A percentile compares a stretch with the other conserved stretches of the same genome.
These are phyloP conservation scores for Trichoderma pleuroti DNA, from an alignment of 2,329 filamentous ascomycete species.

Conservation along the genomic window DNA sequence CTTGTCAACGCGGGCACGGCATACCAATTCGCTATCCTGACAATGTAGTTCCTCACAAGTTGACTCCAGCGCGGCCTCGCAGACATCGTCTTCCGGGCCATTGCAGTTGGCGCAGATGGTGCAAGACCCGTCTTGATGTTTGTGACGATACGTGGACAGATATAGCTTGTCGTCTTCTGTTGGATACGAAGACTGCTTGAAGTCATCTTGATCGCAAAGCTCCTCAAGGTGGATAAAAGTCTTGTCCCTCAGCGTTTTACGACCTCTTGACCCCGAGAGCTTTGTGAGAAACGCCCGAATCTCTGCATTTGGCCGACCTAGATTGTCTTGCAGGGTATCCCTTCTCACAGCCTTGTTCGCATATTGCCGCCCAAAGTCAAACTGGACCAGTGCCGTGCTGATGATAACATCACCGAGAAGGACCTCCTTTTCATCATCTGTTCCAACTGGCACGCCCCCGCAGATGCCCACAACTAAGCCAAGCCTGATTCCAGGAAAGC, in stretches of 20 bases:
- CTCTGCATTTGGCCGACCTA: slow-evolving; percentile 24
- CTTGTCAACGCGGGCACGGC: background rate
- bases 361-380: slow-evolving; percentile 29
- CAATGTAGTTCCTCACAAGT: background rate
- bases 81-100: background rate
- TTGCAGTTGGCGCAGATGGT: background rate
- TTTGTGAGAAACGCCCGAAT: slow-evolving; percentile 27
- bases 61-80: background rate
- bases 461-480: slow-evolving; percentile 24
- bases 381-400: slow-evolving; percentile 29
- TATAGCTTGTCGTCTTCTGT: background rate
- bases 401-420: slow-evolving; percentile 30
- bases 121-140: background rate
- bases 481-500: slow-evolving; percentile 23
- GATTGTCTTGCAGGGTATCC: slow-evolving; percentile 23
- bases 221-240: background rate
- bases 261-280: slow-evolving; percentile 9
- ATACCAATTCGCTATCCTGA: background rate
- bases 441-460: slow-evolving; percentile 23
- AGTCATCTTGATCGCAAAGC: background rate
- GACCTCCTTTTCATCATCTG: slow-evolving; percentile 19
- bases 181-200: background rate
- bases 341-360: slow-evolving; percentile 24
- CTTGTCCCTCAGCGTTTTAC: slow-evolving; percentile 8
- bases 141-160: background rate